Evolutionary conservation across 1,284 basidiomycete genomes (phyloP).

Genomic region (Ganoderma leucocontextum): DNA sequence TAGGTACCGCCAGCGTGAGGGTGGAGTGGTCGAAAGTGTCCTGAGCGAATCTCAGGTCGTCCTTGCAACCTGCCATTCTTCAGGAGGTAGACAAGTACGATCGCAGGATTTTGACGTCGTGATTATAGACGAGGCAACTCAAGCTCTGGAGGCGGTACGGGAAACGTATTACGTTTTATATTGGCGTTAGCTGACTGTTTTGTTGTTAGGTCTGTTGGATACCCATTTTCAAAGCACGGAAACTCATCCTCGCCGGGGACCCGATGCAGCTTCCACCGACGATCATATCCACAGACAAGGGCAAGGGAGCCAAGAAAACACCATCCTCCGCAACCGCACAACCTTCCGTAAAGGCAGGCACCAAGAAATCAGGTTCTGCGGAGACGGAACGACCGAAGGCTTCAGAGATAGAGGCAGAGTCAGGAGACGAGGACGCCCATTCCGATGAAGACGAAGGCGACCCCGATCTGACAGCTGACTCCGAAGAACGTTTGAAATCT

Average conservation of each 20-base stretch:
- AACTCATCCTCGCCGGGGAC: constrained; percentile 90
- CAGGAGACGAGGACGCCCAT: constrained; percentile 10
- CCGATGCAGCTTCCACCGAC: constrained; percentile 95
- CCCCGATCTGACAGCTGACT: constrained; percentile 21
- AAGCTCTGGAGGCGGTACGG: constrained; percentile 90
- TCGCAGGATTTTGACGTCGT: constrained; percentile 88
- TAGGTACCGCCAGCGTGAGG: constrained; percentile 89
- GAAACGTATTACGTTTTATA: constrained; percentile 25
- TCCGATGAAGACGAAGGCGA: constrained; percentile 28
- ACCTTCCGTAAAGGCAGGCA: neutral
- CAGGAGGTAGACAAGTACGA: constrained; percentile 82
- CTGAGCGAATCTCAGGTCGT: constrained; percentile 86
- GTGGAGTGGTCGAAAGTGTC: constrained; percentile 82
- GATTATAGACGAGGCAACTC: constrained; percentile 96
- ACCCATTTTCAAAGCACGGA: constrained; percentile 89
- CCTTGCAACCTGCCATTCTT: constrained; percentile 91
- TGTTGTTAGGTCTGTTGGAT: constrained; percentile 89
- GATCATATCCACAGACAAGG: constrained; percentile 69
- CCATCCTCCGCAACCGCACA: neutral
- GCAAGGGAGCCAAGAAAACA: constrained; percentile 43
- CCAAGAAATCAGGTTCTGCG: neutral
- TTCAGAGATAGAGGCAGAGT: neutral
- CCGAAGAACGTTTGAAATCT: constrained; percentile 20
- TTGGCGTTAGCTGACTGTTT: neutral
- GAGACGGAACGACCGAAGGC: neutral